Percentiles rank a stretch among this genome's conserved stretches.
Conservation (phyloP, 1,139 yeast genomes). For the Saccharomyces hybrid region DNA sequence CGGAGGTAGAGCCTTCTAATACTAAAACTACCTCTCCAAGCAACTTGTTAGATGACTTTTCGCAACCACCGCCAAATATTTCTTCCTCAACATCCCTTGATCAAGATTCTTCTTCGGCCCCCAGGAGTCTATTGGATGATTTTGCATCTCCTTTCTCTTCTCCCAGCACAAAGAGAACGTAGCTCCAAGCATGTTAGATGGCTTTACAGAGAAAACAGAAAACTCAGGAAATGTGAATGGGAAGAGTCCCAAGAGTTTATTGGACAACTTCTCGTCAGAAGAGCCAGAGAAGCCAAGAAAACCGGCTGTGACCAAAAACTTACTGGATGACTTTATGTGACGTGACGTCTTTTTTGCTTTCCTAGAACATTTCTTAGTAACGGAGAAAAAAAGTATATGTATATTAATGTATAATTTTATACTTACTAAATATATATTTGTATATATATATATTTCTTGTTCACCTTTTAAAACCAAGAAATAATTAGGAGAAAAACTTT, state of each 20-base stretch:
- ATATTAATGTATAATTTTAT: not conserved
- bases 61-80: not conserved
- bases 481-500: constrained; percentile 41
- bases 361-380: constrained; percentile 1
- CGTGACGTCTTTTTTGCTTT: constrained; percentile 1
- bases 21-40: not conserved
- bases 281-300: not conserved
- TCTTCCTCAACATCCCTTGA: not conserved
- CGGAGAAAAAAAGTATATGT: not conserved
- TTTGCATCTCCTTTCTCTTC: constrained; percentile 1
- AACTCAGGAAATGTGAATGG: not conserved
- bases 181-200: not conserved
- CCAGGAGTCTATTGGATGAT: constrained; percentile 9
- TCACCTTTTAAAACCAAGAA: not conserved
- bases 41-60: constrained; percentile 9
- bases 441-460: not conserved
- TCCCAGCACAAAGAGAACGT: not conserved
- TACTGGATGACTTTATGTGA: constrained; percentile 7
- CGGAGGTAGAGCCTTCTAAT: not conserved
- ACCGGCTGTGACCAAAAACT: constrained; percentile 4
- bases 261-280: not conserved
- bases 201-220: not conserved
- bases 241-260: not conserved
- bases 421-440: not conserved
- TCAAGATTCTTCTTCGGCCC: constrained; percentile 4